Conservation (phyloP, 2,329 filamentous ascomycete genomes). For the Raffaelea ambrosiae region DNA sequence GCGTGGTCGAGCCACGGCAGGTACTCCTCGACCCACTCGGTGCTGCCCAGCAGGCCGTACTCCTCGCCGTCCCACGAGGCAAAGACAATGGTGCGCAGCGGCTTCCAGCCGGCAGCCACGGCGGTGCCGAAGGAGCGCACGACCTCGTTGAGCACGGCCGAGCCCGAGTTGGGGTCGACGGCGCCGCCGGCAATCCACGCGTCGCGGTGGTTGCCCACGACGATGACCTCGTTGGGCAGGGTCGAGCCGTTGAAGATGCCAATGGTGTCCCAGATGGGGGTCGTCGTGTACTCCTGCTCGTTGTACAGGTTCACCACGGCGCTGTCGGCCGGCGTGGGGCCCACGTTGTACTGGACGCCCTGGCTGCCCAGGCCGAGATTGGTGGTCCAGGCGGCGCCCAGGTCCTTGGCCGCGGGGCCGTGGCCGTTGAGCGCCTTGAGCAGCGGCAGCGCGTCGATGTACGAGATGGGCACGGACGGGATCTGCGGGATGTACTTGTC, state of each 20-base stretch:
- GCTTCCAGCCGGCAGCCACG: constrained; percentile 66
- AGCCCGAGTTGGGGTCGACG: constrained; percentile 73
- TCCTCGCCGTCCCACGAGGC: constrained; percentile 78
- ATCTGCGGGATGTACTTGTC: constrained; percentile 69
- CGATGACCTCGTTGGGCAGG: constrained; percentile 66
- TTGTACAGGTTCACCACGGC: constrained; percentile 63
- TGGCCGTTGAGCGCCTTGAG: constrained; percentile 86
- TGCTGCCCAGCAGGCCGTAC: constrained; percentile 77
- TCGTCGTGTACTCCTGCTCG: constrained; percentile 73
- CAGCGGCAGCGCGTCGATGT: constrained; percentile 75
- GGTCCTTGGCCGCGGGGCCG: constrained; percentile 66
- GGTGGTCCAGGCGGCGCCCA: constrained; percentile 62
- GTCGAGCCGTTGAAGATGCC: constrained; percentile 85
- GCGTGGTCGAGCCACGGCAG: constrained; percentile 68
- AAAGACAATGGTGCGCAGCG: constrained; percentile 83
- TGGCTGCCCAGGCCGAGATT: constrained; percentile 68
- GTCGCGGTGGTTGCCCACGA: constrained; percentile 78
- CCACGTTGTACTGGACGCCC: constrained; percentile 77
- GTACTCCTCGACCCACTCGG: constrained; percentile 90
- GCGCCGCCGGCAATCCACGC: constrained; percentile 68
- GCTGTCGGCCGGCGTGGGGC: constrained; percentile 65
- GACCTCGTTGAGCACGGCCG: constrained; percentile 70
- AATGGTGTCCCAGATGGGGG: constrained; percentile 84
- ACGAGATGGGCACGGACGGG: constrained; percentile 86
- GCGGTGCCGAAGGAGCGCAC: constrained; percentile 66